A percentile compares a stretch with the other conserved stretches of the same genome.
Evolutionary conservation across 2,329 filamentous ascomycete species (phyloP).

Genomic region (Fusarium sp.): DNA sequence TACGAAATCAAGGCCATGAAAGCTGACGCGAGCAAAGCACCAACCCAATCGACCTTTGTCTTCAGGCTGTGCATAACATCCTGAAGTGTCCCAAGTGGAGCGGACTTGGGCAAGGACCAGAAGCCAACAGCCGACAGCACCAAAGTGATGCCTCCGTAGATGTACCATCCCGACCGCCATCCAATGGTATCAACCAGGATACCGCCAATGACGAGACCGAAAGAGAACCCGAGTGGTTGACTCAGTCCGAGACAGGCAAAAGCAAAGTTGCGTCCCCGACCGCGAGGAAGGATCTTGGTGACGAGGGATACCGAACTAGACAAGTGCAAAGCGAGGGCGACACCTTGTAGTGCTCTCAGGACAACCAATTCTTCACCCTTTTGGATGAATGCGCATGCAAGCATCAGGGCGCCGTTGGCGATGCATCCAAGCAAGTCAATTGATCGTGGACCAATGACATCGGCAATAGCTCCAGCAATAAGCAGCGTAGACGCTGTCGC

Average conservation of each 20-base stretch:
- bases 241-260: slow-evolving; percentile 60
- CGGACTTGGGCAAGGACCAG: slow-evolving; percentile 50
- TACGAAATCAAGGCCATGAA: slow-evolving; percentile 64
- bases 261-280: slow-evolving; percentile 53
- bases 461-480: slow-evolving; percentile 54
- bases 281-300: slow-evolving; percentile 46
- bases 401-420: slow-evolving; percentile 44
- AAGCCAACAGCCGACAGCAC: slow-evolving; percentile 51
- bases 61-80: slow-evolving; percentile 38
- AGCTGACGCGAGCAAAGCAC: slow-evolving; percentile 59
- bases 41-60: slow-evolving; percentile 66
- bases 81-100: slow-evolving; percentile 38
- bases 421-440: slow-evolving; percentile 52
- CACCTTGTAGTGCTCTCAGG: slow-evolving; percentile 56
- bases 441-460: slow-evolving; percentile 49
- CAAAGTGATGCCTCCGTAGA: slow-evolving; percentile 52
- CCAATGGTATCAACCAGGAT: slow-evolving; percentile 59
- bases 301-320: slow-evolving; percentile 53
- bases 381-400: slow-evolving; percentile 48
- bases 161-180: slow-evolving; percentile 62
- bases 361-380: slow-evolving; percentile 51
- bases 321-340: slow-evolving; percentile 51
- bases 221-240: slow-evolving; percentile 61
- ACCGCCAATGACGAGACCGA: slow-evolving; percentile 63
- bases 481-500: slow-evolving; percentile 53